Percentiles rank a stretch among this genome's conserved stretches.
Evolutionary conservation across 176 grass and related monocot species (phyloP).

Genomic region (Otatea glauca): DNA sequence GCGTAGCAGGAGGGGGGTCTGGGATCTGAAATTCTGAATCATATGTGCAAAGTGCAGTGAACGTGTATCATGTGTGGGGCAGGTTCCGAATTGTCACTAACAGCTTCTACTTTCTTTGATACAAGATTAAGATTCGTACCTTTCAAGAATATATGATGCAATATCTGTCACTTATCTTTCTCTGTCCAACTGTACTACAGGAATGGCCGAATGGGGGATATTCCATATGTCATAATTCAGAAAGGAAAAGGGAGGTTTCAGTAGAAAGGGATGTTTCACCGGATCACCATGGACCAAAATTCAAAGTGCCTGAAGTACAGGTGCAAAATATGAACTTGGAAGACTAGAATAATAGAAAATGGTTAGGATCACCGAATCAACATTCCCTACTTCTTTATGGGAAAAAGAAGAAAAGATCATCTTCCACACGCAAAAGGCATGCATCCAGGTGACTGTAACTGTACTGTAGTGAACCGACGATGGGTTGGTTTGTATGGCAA

Average conservation of each 20-base stretch:
- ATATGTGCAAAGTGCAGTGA: neutral
- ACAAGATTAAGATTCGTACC: neutral
- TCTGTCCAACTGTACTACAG: neutral
- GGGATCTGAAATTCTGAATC: neutral
- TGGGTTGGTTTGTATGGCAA: neutral
- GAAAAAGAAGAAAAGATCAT: neutral
- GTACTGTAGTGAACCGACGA: neutral
- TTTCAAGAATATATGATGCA: constrained; percentile 5
- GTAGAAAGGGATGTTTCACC: neutral
- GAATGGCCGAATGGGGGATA: neutral
- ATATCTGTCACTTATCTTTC: neutral
- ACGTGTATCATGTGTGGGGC: neutral
- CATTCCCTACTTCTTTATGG: neutral
- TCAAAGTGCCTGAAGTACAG: neutral
- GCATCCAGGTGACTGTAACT: neutral
- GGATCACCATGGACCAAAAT: neutral
- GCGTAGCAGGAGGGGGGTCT: neutral
- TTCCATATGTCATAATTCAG: neutral
- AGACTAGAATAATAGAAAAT: neutral
- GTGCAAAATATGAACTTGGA: neutral
- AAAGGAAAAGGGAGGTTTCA: neutral
- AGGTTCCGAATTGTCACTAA: neutral
- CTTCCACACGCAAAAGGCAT: neutral
- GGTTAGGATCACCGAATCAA: neutral
- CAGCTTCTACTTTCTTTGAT: neutral